These are phyloP conservation scores for Antitrichia curtipendula DNA, from an alignment of 225 moss, liverwort and hornwort genomes.

Conservation along the genomic window DNA sequence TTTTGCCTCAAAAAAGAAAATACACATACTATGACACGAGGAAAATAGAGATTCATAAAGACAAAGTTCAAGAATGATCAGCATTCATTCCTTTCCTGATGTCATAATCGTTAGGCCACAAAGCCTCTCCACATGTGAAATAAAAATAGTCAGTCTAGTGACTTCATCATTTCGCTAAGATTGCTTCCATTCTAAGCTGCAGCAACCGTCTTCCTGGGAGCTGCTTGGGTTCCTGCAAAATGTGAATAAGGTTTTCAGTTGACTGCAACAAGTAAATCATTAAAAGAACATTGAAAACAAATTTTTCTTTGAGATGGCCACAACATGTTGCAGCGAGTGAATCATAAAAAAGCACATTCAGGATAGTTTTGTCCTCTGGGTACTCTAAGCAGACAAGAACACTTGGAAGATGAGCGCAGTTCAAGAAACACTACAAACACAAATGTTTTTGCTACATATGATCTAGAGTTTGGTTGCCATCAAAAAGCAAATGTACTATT, in stretches of 20 bases:
- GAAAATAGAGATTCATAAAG: background rate
- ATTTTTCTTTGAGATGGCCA: background rate
- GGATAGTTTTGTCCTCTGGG: background rate
- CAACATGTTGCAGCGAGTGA: background rate
- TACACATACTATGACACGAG: background rate
- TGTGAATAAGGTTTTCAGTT: background rate
- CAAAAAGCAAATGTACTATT: background rate
- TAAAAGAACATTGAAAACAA: background rate
- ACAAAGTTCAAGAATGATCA: background rate
- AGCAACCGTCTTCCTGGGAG: conserved; percentile 46
- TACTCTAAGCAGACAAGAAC: background rate
- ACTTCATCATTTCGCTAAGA: background rate
- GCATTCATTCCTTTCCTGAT: background rate
- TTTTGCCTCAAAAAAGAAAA: too few relatives aligned
- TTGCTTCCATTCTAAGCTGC: conserved; percentile 19
- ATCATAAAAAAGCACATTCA: background rate
- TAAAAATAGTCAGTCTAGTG: background rate
- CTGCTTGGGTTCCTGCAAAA: conserved; percentile 44
- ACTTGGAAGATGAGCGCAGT: background rate
- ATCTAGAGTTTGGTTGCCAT: background rate
- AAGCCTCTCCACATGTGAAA: background rate
- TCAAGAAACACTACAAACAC: background rate
- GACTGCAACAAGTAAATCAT: background rate
- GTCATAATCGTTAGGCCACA: background rate
- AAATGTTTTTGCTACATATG: background rate